Conservation (phyloP, 306 rosid genomes). For the Luffa acutangula region DNA sequence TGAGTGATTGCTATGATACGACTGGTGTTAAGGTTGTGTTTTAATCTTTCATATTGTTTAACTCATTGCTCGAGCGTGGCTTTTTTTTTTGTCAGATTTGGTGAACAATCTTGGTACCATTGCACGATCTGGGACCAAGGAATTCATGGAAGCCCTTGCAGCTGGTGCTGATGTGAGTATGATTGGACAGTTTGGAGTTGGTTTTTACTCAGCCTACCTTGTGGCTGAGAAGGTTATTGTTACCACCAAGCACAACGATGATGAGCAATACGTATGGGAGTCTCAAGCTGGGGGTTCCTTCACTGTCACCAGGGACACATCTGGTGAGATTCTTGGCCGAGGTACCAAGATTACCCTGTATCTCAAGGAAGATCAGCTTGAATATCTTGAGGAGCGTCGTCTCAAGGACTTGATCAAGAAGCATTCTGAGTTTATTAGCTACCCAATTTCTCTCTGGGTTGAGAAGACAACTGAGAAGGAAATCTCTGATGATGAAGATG, state of each 20-base stretch:
- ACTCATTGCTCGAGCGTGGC: background rate
- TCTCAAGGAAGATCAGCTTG: conserved; percentile 24
- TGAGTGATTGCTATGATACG: background rate
- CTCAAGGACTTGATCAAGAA: conserved; percentile 14
- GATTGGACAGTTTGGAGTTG: conserved; percentile 2
- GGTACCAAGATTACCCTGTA: conserved; percentile 21
- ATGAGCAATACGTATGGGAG: conserved; percentile 26
- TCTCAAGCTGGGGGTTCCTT: conserved; percentile 26
- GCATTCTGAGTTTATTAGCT: conserved; percentile 22
- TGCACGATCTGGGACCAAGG: conserved; percentile 3
- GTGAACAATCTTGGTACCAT: conserved; percentile 1
- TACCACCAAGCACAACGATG: conserved; percentile 22
- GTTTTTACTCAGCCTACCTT: conserved; percentile 7
- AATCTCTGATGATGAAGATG: conserved; percentile 19
- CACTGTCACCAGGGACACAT: conserved; percentile 13
- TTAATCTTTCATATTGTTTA: background rate
- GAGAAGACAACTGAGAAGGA: conserved; percentile 23
- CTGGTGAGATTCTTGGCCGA: conserved; percentile 20
- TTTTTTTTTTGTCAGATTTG: background rate
- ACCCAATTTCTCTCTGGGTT: conserved; percentile 23
- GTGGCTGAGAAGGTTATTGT: conserved; percentile 9
- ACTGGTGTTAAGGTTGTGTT: background rate
- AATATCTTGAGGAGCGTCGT: conserved; percentile 21
- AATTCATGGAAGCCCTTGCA: background rate
- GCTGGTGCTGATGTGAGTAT: conserved; percentile 1